These are phyloP conservation scores for Backusella circina DNA, from an alignment of 192 early-diverging fungal genomes.

Conservation along the genomic window DNA sequence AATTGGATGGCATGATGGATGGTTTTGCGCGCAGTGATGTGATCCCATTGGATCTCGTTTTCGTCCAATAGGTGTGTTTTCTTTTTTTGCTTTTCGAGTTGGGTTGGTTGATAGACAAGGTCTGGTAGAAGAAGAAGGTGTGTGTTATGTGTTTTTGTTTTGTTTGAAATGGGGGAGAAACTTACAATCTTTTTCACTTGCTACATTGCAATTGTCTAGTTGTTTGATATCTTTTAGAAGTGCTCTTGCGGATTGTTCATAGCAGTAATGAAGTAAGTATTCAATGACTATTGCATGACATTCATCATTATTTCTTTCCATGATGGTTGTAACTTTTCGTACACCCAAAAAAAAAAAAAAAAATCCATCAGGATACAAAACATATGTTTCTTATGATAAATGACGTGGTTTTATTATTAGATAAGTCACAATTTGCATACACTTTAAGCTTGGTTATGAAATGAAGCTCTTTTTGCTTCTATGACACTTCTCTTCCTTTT, in stretches of 20 bases:
- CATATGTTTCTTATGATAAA: not conserved
- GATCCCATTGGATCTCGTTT: not conserved
- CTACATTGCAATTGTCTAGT: not conserved
- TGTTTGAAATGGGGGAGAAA: too few species aligned
- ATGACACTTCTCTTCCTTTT: too few species aligned
- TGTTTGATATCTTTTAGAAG: not conserved
- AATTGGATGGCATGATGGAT: not conserved
- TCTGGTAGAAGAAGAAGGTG: too few species aligned
- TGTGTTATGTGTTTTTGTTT: too few species aligned
- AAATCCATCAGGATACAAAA: not conserved
- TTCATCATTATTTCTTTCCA: not conserved
- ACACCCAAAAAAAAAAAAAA: not conserved
- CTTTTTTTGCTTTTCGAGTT: not conserved
- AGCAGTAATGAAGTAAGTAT: constrained; percentile 6
- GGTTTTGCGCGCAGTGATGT: not conserved
- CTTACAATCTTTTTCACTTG: not conserved
- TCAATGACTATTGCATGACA: not conserved
- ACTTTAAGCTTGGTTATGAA: too few species aligned
- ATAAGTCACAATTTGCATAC: not conserved
- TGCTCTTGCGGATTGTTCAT: not conserved
- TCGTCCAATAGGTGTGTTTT: not conserved
- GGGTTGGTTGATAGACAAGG: not conserved
- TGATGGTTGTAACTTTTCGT: not conserved
- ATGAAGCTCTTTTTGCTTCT: too few species aligned
- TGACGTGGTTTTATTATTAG: not conserved